Percentiles rank a stretch among this genome's conserved stretches.
These are phyloP conservation scores for Pleurotus citrinopileatus DNA, from an alignment of 768 basidiomycete genomes.

Conservation along the genomic window DNA sequence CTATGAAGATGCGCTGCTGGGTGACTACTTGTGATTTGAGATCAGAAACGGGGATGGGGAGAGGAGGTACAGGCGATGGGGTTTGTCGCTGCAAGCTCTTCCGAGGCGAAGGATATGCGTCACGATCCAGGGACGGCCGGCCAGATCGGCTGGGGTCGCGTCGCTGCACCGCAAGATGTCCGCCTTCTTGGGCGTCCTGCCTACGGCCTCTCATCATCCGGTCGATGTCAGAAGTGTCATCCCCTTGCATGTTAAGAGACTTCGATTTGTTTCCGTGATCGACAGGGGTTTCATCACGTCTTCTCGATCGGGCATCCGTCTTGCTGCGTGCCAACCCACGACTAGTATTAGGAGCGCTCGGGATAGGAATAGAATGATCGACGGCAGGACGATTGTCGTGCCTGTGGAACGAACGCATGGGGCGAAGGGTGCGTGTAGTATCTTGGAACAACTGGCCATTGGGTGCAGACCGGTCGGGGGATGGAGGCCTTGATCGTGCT, in stretches of 20 bases:
- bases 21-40: slow-evolving; percentile 33
- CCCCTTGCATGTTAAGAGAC: slow-evolving; percentile 11
- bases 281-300: slow-evolving; percentile 19
- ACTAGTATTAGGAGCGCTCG: slow-evolving; percentile 29
- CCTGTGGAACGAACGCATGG: slow-evolving; percentile 63
- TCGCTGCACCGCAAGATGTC: not conserved
- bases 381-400: slow-evolving; percentile 33
- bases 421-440: slow-evolving; percentile 31
- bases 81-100: slow-evolving; percentile 22
- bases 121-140: slow-evolving; percentile 21
- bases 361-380: slow-evolving; percentile 22
- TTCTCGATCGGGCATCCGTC: slow-evolving; percentile 26
- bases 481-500: slow-evolving; percentile 1
- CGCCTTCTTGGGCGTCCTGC: not conserved
- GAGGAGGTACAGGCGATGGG: slow-evolving; percentile 31
- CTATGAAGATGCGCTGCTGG: slow-evolving; percentile 77
- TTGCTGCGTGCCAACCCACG: slow-evolving; percentile 32
- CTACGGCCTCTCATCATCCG: slow-evolving; percentile 5
- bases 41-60: slow-evolving; percentile 31
- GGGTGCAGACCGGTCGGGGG: not conserved
- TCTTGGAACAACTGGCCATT: slow-evolving; percentile 7
- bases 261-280: slow-evolving; percentile 22
- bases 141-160: not conserved
- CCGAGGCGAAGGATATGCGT: slow-evolving; percentile 18
- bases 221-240: not conserved